phyloP scores from a whole-genome alignment of 108 stramenopile species.

The Thalassiosira profunda region DNA sequence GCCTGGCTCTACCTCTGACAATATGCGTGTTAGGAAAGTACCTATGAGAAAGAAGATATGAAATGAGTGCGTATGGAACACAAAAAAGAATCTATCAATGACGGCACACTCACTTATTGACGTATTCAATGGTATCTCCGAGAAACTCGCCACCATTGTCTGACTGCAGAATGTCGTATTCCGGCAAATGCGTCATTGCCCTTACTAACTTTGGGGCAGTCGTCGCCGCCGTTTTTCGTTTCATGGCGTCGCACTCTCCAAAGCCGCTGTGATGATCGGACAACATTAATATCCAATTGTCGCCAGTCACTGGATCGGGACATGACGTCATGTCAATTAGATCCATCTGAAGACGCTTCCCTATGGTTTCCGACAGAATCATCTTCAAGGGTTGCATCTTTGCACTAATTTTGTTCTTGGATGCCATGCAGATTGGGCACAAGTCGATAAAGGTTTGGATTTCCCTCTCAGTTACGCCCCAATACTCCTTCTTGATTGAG shows the following conservation, averaged over 20 bases:
- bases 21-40: slow-evolving; percentile 3
- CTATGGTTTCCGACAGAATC: not conserved
- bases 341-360: not conserved
- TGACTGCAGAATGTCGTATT: slow-evolving; percentile 4
- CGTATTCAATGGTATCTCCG: not conserved
- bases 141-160: slow-evolving; percentile 13
- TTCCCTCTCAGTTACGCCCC: not conserved
- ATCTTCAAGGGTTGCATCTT: not conserved
- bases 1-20: slow-evolving; percentile 1
- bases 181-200: not conserved
- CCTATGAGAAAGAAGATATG: not conserved
- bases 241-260: not conserved
- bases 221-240: not conserved
- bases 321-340: slow-evolving; percentile 5
- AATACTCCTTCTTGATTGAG: not conserved
- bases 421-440: not conserved
- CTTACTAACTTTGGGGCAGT: not conserved
- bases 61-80: not conserved
- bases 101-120: not conserved
- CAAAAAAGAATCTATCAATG: too few species aligned
- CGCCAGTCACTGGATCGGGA: not conserved
- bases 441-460: not conserved
- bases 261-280: not conserved
- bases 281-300: not conserved
- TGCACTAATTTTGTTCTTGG: not conserved